A percentile compares a stretch with the other conserved stretches of the same genome.
Evolutionary conservation across 129 eudicot species (phyloP).

Genomic region (Cynara cardunculus): DNA sequence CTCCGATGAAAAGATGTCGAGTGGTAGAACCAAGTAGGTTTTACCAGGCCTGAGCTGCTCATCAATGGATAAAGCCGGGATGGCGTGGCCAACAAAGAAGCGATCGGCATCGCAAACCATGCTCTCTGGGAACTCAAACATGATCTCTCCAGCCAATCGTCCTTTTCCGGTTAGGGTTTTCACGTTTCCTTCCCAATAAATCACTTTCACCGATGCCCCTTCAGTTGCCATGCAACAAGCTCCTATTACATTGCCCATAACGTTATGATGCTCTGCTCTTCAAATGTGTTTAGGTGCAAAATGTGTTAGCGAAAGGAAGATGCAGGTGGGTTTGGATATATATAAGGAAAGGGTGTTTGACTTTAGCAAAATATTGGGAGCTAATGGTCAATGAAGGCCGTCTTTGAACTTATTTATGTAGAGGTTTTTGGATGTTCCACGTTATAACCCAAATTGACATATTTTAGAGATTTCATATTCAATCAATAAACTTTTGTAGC

Average conservation of each 20-base stretch:
- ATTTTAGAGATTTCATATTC: background rate
- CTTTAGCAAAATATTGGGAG: background rate
- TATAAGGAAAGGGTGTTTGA: background rate
- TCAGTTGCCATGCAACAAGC: slow-evolving; percentile 7
- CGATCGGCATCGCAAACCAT: slow-evolving; percentile 71
- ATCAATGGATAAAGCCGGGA: slow-evolving; percentile 55
- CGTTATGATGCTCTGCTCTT: background rate
- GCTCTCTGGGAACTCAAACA: slow-evolving; percentile 82
- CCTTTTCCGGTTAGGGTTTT: slow-evolving; percentile 26
- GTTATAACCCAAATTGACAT: background rate
- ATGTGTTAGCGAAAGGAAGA: background rate
- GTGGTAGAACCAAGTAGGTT: slow-evolving; percentile 76
- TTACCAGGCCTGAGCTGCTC: slow-evolving; percentile 47
- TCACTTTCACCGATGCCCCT: slow-evolving; percentile 30
- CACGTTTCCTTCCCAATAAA: slow-evolving; percentile 48
- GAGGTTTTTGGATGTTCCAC: background rate
- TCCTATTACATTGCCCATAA: slow-evolving; percentile 35
- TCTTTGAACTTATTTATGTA: background rate
- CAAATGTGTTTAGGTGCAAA: background rate
- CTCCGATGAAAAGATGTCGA: slow-evolving; percentile 46
- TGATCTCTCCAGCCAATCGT: slow-evolving; percentile 72
- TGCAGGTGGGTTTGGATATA: background rate
- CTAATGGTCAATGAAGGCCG: background rate
- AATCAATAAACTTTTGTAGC: background rate
- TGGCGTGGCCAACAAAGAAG: slow-evolving; percentile 59